Evolutionary conservation across 1,284 basidiomycete species (phyloP).

Genomic region (Apiotrichum veenhuisii): DNA sequence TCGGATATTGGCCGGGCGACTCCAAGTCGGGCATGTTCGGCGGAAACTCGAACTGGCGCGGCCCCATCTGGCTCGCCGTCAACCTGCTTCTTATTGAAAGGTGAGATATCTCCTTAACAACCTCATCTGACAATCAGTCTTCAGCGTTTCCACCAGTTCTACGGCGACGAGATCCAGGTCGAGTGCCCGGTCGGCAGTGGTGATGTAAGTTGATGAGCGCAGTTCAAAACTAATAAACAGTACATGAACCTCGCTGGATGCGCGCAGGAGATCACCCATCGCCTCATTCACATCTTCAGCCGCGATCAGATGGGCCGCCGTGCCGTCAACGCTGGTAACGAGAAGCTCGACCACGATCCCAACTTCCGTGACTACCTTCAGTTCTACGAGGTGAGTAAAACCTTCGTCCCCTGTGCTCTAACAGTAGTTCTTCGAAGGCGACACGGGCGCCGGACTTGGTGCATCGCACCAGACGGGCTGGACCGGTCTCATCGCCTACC

Average conservation of each 20-base stretch:
- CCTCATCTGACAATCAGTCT: slow-evolving; percentile 49
- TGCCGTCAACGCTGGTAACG: slow-evolving; percentile 85
- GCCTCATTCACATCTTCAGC: slow-evolving; percentile 91
- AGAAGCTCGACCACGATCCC: slow-evolving; percentile 85
- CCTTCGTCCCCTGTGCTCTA: too few relatives aligned
- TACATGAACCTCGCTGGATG: slow-evolving; percentile 90
- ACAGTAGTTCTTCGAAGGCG: slow-evolving; percentile 97
- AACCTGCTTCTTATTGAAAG: slow-evolving; percentile 64
- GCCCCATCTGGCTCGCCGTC: slow-evolving; percentile 81
- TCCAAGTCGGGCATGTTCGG: slow-evolving; percentile 90
- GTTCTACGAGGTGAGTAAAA: too few relatives aligned
- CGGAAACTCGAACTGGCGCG: slow-evolving; percentile 91
- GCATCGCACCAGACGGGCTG: slow-evolving; percentile 98
- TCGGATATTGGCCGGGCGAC: slow-evolving; percentile 97
- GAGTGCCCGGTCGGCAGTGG: slow-evolving; percentile 95
- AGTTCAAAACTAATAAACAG: slow-evolving; percentile 11
- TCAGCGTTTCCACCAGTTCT: slow-evolving; percentile 96
- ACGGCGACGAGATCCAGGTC: slow-evolving; percentile 79
- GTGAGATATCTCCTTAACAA: background rate
- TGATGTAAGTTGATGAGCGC: slow-evolving; percentile 52
- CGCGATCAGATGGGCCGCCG: slow-evolving; percentile 79
- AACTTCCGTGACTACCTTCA: slow-evolving; percentile 81
- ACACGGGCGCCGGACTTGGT: slow-evolving; percentile 84
- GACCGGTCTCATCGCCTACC: slow-evolving; percentile 86
- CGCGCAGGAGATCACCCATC: slow-evolving; percentile 95